phyloP scores from a whole-genome alignment of 495 filamentous ascomycete species.

The Penicillium arizonense region DNA sequence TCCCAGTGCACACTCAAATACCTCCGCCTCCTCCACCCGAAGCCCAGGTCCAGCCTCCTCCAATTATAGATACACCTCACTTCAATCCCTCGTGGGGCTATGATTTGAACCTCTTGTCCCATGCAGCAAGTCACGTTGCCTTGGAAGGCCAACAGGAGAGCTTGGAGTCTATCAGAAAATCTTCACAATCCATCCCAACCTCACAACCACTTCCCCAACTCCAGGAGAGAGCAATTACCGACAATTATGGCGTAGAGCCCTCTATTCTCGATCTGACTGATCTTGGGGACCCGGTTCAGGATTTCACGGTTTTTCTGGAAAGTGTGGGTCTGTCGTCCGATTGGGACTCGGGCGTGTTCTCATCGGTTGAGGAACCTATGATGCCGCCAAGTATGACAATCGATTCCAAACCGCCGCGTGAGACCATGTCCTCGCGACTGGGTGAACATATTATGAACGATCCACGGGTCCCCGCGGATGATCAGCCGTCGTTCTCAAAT shows the following conservation, averaged over 20 bases:
- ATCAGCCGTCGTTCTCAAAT: conserved; percentile 55
- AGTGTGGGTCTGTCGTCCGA: conserved; percentile 51
- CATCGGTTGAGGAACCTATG: conserved; percentile 45
- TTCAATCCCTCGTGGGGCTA: conserved; percentile 53
- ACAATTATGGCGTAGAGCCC: conserved; percentile 47
- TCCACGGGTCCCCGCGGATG: conserved; percentile 34
- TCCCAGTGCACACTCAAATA: conserved; percentile 40
- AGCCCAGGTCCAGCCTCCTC: conserved; percentile 38
- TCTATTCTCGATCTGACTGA: conserved; percentile 47
- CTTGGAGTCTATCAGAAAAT: conserved; percentile 43
- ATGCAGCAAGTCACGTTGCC: conserved; percentile 51
- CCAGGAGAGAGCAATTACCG: conserved; percentile 42
- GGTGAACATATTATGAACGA: conserved; percentile 41
- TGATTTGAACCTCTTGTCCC: conserved; percentile 48
- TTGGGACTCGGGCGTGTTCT: conserved; percentile 51
- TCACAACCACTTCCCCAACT: conserved; percentile 34
- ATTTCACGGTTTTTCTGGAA: conserved; percentile 50
- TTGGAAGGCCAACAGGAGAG: conserved; percentile 48
- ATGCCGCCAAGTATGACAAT: conserved; percentile 36
- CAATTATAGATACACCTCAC: conserved; percentile 44
- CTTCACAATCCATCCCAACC: conserved; percentile 28
- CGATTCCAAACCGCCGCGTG: conserved; percentile 38
- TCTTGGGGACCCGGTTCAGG: conserved; percentile 48
- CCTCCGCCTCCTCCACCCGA: conserved; percentile 37
- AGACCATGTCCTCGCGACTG: conserved; percentile 28